Evolutionary conservation across 176 grass and related monocot genomes (phyloP).

Genomic region (Triticum monococcum): DNA sequence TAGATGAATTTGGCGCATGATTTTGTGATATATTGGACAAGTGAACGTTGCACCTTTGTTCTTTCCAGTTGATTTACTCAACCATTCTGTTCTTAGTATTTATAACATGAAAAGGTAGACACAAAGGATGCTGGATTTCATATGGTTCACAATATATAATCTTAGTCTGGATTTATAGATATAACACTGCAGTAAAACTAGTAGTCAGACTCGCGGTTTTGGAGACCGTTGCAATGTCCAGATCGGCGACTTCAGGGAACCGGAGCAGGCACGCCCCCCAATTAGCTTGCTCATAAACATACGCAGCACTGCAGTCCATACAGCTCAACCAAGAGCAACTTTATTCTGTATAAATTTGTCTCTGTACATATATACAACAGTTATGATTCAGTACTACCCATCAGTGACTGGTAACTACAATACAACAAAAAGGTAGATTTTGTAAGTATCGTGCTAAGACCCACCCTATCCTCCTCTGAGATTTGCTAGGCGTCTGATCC

Average conservation of each 20-base stretch:
- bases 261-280: background rate
- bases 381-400: slow-evolving; percentile 26
- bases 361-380: slow-evolving; percentile 57
- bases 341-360: slow-evolving; percentile 45
- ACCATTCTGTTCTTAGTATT: background rate
- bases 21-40: too few relatives aligned
- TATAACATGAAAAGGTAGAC: background rate
- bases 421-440: slow-evolving; percentile 40
- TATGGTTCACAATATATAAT: background rate
- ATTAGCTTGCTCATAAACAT: background rate
- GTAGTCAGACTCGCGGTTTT: background rate
- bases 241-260: background rate
- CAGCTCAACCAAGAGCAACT: slow-evolving; percentile 25
- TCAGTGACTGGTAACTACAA: slow-evolving; percentile 37
- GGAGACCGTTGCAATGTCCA: background rate
- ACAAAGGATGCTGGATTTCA: background rate
- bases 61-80: background rate
- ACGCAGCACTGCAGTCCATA: background rate
- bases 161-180: background rate
- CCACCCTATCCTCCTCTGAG: slow-evolving; percentile 52
- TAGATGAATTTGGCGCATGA: too few relatives aligned
- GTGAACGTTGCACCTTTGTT: background rate
- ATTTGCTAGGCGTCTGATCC: slow-evolving; percentile 59
- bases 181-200: background rate
- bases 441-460: slow-evolving; percentile 18